These are phyloP conservation scores for Bacidia rubella DNA, from an alignment of 495 filamentous ascomycete species.

Conservation along the genomic window DNA sequence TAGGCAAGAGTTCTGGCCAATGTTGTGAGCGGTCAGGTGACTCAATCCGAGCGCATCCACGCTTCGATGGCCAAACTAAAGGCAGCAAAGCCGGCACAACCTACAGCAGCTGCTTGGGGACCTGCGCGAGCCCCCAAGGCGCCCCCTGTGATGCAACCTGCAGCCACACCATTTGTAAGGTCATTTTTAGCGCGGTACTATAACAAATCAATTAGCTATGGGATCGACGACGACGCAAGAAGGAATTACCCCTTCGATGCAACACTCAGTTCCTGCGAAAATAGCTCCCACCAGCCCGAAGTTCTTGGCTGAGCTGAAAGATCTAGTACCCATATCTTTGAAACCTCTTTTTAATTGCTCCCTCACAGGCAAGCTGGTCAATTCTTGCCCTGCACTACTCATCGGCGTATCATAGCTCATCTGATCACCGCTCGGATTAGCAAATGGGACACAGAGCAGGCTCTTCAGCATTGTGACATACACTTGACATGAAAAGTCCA, in stretches of 20 bases:
- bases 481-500: conserved; percentile 87
- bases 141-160: conserved; percentile 86
- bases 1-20: too few relatives aligned
- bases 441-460: too few relatives aligned
- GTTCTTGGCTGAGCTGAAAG: conserved; percentile 80
- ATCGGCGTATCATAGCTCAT: conserved; percentile 86
- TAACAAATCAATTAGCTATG: background rate
- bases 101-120: conserved; percentile 76
- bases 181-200: conserved; percentile 80
- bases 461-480: conserved; percentile 29
- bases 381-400: conserved; percentile 45
- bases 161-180: conserved; percentile 70
- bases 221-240: background rate
- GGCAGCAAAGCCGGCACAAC: conserved; percentile 89
- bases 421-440: conserved; percentile 27
- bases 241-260: conserved; percentile 58
- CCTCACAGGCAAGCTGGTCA: conserved; percentile 60
- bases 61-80: too few relatives aligned
- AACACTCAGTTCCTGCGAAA: conserved; percentile 88
- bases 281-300: conserved; percentile 86
- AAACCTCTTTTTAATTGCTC: conserved; percentile 76
- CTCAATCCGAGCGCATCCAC: too few relatives aligned
- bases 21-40: too few relatives aligned
- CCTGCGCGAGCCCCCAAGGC: conserved; percentile 73
- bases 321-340: conserved; percentile 81